Evolutionary conservation across 139 green algal species (phyloP).

Genomic region (Ostreobium quekettii): DNA sequence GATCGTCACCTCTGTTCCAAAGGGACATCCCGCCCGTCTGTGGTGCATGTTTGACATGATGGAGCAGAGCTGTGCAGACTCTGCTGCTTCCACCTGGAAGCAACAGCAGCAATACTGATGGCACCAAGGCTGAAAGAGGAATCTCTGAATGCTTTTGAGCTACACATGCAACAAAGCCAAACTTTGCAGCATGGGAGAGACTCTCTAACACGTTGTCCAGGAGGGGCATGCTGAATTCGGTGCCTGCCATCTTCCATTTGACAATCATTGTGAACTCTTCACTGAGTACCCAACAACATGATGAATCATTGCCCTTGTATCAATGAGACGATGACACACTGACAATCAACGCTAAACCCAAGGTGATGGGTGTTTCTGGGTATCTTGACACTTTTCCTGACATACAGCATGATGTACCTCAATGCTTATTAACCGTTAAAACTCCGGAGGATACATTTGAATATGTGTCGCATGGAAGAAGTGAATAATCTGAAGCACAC

Average conservation of each 20-base stretch:
- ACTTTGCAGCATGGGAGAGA: neutral
- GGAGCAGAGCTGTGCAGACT: slow-evolving; percentile 90
- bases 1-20: neutral
- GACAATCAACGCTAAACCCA: too few relatives aligned
- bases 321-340: too few relatives aligned
- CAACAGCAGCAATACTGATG: neutral
- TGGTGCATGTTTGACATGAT: slow-evolving; percentile 98
- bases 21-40: slow-evolving; percentile 30
- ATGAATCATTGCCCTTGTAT: too few relatives aligned
- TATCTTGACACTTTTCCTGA: too few relatives aligned
- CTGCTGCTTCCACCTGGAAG: slow-evolving; percentile 60
- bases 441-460: too few relatives aligned
- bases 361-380: too few relatives aligned
- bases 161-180: neutral
- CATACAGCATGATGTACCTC: too few relatives aligned
- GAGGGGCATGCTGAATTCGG: neutral
- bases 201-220: neutral
- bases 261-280: too few relatives aligned
- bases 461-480: too few relatives aligned
- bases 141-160: neutral
- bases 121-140: neutral
- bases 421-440: too few relatives aligned
- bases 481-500: too few relatives aligned
- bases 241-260: neutral
- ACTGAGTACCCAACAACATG: too few relatives aligned